A percentile compares a stretch with the other conserved stretches of the same genome.
Evolutionary conservation across 768 basidiomycete genomes (phyloP).

Genomic region (Tubosaeta sp.): DNA sequence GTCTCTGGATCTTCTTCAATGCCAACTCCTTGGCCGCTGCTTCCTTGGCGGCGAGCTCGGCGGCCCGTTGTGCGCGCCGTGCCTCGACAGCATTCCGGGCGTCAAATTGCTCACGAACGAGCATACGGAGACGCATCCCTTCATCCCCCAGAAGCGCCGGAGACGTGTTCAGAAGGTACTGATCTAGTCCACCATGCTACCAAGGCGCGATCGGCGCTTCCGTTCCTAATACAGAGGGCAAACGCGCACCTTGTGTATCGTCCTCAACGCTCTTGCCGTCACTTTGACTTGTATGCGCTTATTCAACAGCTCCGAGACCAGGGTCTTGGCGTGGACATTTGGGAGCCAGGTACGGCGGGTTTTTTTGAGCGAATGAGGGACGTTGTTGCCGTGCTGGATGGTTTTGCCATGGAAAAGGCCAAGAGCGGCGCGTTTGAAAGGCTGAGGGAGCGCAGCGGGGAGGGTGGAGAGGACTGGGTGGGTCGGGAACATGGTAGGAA

Average conservation of each 20-base stretch:
- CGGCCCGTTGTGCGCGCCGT: conserved; percentile 14
- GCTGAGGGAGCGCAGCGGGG: conserved; percentile 44
- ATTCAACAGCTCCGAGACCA: conserved; percentile 64
- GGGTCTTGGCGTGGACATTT: conserved; percentile 74
- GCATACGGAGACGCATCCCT: conserved; percentile 44
- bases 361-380: conserved; percentile 85
- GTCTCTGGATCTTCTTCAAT: conserved; percentile 6
- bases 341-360: conserved; percentile 86
- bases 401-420: conserved; percentile 83
- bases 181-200: conserved; percentile 68
- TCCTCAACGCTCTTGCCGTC: conserved; percentile 71
- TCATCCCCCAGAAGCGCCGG: conserved; percentile 35
- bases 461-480: conserved; percentile 13
- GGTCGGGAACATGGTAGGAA: conserved; percentile 22
- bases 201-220: neutral
- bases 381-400: conserved; percentile 82
- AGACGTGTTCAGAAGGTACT: conserved; percentile 54
- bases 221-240: too few species aligned
- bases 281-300: conserved; percentile 60
- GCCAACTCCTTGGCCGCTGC: conserved; percentile 5
- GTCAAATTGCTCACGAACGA: conserved; percentile 32
- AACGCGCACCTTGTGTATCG: conserved; percentile 71
- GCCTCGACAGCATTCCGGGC: conserved; percentile 17
- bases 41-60: conserved; percentile 20
- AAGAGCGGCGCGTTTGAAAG: conserved; percentile 76